Evolutionary conservation across 2,329 filamentous ascomycete species (phyloP), one percentile per base, ranked within the genome.

Genomic region (Talaromyces pinophilus): DNA sequence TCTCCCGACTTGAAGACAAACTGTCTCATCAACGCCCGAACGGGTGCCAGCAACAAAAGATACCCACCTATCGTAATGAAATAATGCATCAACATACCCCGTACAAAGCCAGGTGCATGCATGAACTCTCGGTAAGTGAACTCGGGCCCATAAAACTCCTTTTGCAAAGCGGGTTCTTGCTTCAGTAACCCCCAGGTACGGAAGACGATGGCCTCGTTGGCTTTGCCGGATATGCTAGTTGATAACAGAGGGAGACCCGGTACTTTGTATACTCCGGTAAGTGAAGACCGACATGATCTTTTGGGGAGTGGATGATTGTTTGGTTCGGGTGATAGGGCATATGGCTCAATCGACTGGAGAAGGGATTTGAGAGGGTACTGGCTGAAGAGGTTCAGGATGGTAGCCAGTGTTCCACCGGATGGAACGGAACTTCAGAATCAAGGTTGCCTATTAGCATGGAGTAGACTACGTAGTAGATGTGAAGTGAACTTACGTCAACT

Each of bases 81-180:
- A 35, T 62, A 62, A 10, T 62, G 59, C 42, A 35, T 62, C 33
- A 62, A n/a, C 42, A 62, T 62, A 25, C 59, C 59, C 42, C 25
- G 42, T 48, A 62, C 22, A 7, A 48, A 48, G 30, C 59, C 59
- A 35, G 59, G 59, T 7, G 42, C 59, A 50, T 50, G 38, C 59
- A 62, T 62, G 10, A 50, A 62, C 15, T 62, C 59, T 6, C 28
- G 28, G 22, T 62, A 62, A 1, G 59, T 62, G 1, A 62, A 62
- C 15, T 50, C 10, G 8, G 50, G 50, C 2, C 50, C 50, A 33
- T 54, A 54, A n/a, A 54, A 54, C 7, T 54, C 50, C 28, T 54
- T 35, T 62, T 38, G 17, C 13, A 62, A 10, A 10, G 3, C 19
- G 7, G 28, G 28, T 8, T 62, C 28, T 38, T 62, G 59, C 33